Evolutionary conservation across 345 rosid species (phyloP), one percentile per base, ranked within the genome.

Genomic region (Corchorus capsularis): DNA sequence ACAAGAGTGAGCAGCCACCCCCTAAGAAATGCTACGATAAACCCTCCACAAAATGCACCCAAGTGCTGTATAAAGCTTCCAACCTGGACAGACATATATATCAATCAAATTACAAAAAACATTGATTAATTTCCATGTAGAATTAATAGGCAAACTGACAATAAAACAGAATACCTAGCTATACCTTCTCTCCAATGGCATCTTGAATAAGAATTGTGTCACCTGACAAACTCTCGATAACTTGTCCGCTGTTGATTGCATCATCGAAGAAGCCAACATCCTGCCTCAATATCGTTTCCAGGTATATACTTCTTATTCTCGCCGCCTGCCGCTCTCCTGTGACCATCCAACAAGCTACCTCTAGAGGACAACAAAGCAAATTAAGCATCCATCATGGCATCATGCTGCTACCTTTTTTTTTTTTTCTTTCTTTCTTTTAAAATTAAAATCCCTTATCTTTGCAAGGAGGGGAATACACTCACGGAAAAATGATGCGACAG

Each of bases 161-260:
- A 19, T 47, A n/a, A 27, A 14, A 50, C 14, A 1, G 14, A 6
- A 15, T 60, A 54, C 1, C 16, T 7, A n/a, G 5, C 57, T 19
- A 22, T 79, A 90, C 98, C 91, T 92, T 94, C 79, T 92, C 97
- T 4, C 98, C 97, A 89, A 94, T 94, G 49, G 98, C 98, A 20
- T 92, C 94, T 85, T 89, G 97, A 67, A 94, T 92, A 47, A 91
- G 89, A 47, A 91, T 88, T 1, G 96, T 92, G 79, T 94, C 98
- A 43, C 98, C 94, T 0, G 98, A 94, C 96, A 94, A 91, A 82
- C 97, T 89, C 45, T 89, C 89, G 3, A 94, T 86, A 13, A 94
- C 94, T 87, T 94, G 97, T 61, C 98, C 97, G 0, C 94, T 87
- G 70, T 86, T 90, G 49, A 93, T 86, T 80, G 87, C 97, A 55